Percentiles rank a stretch among this genome's conserved stretches.
phyloP scores from a whole-genome alignment of 495 filamentous ascomycete species.

The Talaromyces ruber region DNA sequence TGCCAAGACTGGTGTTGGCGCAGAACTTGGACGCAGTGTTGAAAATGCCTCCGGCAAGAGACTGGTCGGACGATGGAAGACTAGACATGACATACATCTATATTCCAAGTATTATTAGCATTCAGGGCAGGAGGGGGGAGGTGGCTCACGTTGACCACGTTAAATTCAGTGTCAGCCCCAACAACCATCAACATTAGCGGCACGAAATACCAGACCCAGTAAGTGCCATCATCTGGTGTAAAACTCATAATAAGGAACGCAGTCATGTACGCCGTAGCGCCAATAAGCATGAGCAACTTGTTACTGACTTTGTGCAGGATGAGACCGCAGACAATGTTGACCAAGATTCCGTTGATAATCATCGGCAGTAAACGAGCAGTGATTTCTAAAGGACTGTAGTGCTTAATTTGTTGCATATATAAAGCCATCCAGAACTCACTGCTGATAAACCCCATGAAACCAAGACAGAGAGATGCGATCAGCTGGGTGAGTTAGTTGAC shows the following conservation, averaged over 20 bases:
- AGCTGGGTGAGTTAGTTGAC: constrained; percentile 10
- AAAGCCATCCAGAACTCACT: constrained; percentile 28
- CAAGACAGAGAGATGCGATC: constrained; percentile 23
- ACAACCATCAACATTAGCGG: constrained; percentile 42
- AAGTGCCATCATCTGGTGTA: constrained; percentile 34
- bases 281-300: constrained; percentile 34
- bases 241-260: constrained; percentile 47
- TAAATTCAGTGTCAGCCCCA: constrained; percentile 51
- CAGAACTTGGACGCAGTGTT: constrained; percentile 28
- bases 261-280: constrained; percentile 32
- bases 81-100: constrained; percentile 31
- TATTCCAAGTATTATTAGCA: constrained; percentile 8
- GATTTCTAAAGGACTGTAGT: constrained; percentile 32
- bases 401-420: constrained; percentile 37
- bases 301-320: constrained; percentile 45
- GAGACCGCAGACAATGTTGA: constrained; percentile 47
- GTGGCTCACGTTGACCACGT: constrained; percentile 41
- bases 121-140: not conserved
- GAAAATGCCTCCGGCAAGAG: constrained; percentile 14
- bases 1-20: constrained; percentile 22
- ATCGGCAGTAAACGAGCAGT: constrained; percentile 48
- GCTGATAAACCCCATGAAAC: constrained; percentile 28
- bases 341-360: constrained; percentile 39
- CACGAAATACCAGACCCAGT: constrained; percentile 50
- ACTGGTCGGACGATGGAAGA: constrained; percentile 23